phyloP scores from a whole-genome alignment of 306 rosid genomes.

The Dalbergia oliveri region DNA sequence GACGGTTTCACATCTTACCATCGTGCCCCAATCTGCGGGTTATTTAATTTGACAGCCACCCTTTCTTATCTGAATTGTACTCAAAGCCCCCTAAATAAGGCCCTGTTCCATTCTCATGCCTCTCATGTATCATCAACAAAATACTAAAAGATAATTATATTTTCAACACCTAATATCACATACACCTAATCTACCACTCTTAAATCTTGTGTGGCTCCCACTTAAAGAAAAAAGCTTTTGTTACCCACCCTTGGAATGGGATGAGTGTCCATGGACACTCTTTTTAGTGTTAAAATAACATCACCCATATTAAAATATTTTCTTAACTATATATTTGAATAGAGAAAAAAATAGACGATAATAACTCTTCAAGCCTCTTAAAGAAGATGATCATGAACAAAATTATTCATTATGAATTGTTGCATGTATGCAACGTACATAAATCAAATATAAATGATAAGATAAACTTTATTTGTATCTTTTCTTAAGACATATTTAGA shows the following conservation, averaged over 20 bases:
- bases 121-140: slow-evolving; percentile 11
- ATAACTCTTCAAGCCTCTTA: background rate
- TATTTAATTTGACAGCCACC: slow-evolving; percentile 27
- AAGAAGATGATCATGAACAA: too few species aligned
- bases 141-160: background rate
- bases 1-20: slow-evolving; percentile 35
- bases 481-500: too few species aligned
- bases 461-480: too few species aligned
- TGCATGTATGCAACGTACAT: background rate
- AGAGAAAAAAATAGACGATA: too few species aligned
- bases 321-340: background rate
- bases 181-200: too few species aligned
- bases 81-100: background rate
- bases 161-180: too few species aligned
- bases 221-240: too few species aligned
- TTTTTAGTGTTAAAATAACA: too few species aligned
- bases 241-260: too few species aligned
- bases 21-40: slow-evolving; percentile 50
- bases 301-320: background rate
- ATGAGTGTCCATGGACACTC: too few species aligned
- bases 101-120: background rate
- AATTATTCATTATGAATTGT: too few species aligned
- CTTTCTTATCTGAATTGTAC: slow-evolving; percentile 26
- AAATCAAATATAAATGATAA: background rate
- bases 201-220: too few species aligned